These are phyloP conservation scores for Echites panduratus DNA, from an alignment of 257 asterid species.

Conservation along the genomic window DNA sequence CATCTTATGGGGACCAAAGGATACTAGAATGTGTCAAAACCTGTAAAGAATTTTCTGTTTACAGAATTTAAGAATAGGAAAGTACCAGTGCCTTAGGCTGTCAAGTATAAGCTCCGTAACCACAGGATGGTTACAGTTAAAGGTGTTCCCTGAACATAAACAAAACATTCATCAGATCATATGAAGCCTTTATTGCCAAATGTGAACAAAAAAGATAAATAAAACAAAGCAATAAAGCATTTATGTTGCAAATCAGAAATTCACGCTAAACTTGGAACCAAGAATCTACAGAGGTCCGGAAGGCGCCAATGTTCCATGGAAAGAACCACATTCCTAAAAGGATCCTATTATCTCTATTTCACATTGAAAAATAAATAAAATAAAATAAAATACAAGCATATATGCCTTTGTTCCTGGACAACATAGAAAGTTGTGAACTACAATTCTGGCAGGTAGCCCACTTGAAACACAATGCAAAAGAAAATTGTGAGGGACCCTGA, in stretches of 20 bases:
- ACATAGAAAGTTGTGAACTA: neutral
- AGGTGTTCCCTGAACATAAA: slow-evolving; percentile 69
- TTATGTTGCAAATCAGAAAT: neutral
- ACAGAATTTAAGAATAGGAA: slow-evolving; percentile 20
- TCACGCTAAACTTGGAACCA: neutral
- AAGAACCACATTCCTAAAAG: neutral
- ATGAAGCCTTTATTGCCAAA: neutral
- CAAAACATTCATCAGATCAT: slow-evolving; percentile 19
- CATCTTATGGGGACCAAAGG: neutral
- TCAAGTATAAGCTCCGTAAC: slow-evolving; percentile 93
- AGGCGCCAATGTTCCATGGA: neutral
- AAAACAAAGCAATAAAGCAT: neutral
- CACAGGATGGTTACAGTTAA: slow-evolving; percentile 93
- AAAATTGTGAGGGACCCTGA: neutral
- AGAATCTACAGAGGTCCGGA: neutral
- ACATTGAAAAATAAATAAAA: too few species aligned
- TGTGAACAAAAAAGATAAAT: neutral
- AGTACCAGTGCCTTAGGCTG: slow-evolving; percentile 96
- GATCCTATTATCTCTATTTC: neutral
- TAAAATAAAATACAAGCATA: neutral
- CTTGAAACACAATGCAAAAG: neutral
- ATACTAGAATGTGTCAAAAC: neutral
- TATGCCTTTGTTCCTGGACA: neutral
- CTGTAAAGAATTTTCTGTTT: neutral
- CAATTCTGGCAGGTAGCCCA: neutral